Evolutionary conservation across 768 basidiomycete species (phyloP).

Genomic region (Termitomyces sp.): DNA sequence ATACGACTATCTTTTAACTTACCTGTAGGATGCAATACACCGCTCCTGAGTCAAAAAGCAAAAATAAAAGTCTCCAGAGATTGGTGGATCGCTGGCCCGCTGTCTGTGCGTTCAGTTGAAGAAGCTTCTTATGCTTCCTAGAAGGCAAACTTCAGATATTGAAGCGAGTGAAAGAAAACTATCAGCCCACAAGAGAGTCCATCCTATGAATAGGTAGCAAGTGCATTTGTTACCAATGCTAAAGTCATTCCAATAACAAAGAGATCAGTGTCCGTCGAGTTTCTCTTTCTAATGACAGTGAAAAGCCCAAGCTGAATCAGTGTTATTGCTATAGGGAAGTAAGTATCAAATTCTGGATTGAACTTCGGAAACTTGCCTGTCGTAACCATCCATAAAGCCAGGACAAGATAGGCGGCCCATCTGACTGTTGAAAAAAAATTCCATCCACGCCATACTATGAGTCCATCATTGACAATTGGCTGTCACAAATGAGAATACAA

Average conservation of each 20-base stretch:
- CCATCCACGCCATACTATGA: background rate
- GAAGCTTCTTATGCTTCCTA: background rate
- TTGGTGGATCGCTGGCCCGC: background rate
- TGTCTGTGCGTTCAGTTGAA: background rate
- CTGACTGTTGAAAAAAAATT: background rate
- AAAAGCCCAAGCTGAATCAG: background rate
- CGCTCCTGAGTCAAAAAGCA: background rate
- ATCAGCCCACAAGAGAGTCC: background rate
- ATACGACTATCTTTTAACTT: background rate
- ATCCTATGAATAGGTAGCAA: background rate
- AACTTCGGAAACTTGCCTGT: background rate
- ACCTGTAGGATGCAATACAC: background rate
- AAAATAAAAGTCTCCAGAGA: background rate
- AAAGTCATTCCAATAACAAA: background rate
- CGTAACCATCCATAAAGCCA: background rate
- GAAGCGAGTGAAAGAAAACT: too few species aligned
- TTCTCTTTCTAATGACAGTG: background rate
- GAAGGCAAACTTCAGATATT: background rate
- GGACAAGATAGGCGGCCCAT: background rate
- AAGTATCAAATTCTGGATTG: background rate
- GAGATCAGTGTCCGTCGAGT: background rate
- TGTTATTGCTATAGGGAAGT: background rate
- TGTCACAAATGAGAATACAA: background rate
- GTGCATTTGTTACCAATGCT: background rate
- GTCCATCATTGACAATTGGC: background rate